A percentile compares a stretch with the other conserved stretches of the same genome.
Conservation (phyloP, 176 grass and related monocot species). For the Eleusine indica region DNA sequence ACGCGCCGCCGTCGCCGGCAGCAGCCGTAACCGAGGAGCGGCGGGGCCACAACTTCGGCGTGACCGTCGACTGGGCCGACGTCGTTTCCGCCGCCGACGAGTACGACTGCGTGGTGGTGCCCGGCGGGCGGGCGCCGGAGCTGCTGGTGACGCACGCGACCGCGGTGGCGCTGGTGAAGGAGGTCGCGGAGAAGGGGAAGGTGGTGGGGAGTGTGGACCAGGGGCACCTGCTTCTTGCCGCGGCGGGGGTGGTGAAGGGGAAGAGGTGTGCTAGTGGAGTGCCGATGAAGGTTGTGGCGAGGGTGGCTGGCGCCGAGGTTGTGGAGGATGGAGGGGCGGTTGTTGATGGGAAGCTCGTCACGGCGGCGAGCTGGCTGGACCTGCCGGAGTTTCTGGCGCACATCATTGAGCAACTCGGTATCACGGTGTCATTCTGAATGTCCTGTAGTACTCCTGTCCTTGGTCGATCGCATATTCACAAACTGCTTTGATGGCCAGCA, state of each 20-base stretch:
- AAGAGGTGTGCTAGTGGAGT: conserved; percentile 31
- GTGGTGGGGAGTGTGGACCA: conserved; percentile 45
- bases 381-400: conserved; percentile 20
- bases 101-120: conserved; percentile 44
- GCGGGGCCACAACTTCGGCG: conserved; percentile 47
- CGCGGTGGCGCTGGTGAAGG: conserved; percentile 24
- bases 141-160: conserved; percentile 35
- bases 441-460: too few relatives aligned
- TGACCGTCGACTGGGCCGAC: conserved; percentile 33
- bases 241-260: conserved; percentile 34
- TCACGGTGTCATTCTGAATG: conserved; percentile 39
- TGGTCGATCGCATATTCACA: too few relatives aligned
- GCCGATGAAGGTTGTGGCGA: conserved; percentile 27
- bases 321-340: not conserved
- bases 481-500: too few relatives aligned
- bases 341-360: conserved; percentile 27
- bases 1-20: not conserved
- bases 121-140: conserved; percentile 39
- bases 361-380: conserved; percentile 40
- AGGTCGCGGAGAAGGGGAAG: conserved; percentile 41
- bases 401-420: conserved; percentile 19
- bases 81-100: not conserved
- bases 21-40: conserved; percentile 18
- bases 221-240: conserved; percentile 48
- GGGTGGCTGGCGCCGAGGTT: not conserved